These are phyloP conservation scores for Hypsizygus ulmarius DNA, from an alignment of 1,284 basidiomycete genomes.

Conservation along the genomic window DNA sequence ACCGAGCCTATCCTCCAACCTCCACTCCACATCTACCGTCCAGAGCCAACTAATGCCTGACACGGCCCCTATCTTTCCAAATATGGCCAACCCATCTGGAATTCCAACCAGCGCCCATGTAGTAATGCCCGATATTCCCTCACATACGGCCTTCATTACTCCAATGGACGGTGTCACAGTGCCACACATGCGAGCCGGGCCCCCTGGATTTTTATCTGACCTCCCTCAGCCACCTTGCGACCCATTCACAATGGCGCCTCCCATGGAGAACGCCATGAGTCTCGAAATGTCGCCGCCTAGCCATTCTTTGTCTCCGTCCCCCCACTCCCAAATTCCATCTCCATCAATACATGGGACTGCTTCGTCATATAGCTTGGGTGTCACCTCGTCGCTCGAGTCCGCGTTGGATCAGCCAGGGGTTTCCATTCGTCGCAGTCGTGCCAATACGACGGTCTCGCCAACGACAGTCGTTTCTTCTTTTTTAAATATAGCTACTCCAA, in stretches of 20 bases:
- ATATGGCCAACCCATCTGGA: conserved; percentile 35
- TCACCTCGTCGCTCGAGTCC: conserved; percentile 47
- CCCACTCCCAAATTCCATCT: conserved; percentile 44
- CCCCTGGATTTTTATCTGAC: conserved; percentile 37
- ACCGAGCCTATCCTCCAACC: conserved; percentile 19
- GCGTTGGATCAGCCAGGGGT: conserved; percentile 40
- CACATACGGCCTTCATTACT: conserved; percentile 30
- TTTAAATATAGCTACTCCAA: conserved; percentile 10
- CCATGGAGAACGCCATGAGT: conserved; percentile 28
- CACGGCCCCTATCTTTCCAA: conserved; percentile 35
- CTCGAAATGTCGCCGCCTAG: conserved; percentile 31
- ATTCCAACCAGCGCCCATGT: conserved; percentile 39
- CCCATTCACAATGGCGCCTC: conserved; percentile 28
- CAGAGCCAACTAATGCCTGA: conserved; percentile 29
- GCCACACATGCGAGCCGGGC: conserved; percentile 21
- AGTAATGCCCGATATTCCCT: conserved; percentile 31
- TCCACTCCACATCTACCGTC: conserved; percentile 16
- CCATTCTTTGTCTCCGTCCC: conserved; percentile 41
- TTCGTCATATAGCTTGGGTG: conserved; percentile 34
- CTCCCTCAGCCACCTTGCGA: conserved; percentile 30
- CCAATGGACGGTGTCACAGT: conserved; percentile 39
- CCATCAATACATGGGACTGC: conserved; percentile 38
- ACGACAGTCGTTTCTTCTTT: conserved; percentile 20
- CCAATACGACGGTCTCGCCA: conserved; percentile 34
- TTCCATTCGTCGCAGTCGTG: conserved; percentile 33